These are phyloP conservation scores for Corylus heterophylla DNA, from an alignment of 306 rosid species.

Conservation along the genomic window DNA sequence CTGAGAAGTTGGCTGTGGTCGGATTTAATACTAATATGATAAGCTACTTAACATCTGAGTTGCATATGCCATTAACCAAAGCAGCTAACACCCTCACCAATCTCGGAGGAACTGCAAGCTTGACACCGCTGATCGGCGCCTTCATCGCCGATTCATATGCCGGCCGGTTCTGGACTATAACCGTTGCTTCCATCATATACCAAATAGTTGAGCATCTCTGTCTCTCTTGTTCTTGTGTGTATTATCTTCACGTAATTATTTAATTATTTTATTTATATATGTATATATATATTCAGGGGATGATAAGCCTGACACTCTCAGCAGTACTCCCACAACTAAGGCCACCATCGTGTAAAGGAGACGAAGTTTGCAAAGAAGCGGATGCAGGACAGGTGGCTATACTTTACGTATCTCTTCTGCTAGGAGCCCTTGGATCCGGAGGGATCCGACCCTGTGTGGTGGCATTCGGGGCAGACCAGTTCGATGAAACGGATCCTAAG, in stretches of 20 bases:
- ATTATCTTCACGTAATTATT: not conserved
- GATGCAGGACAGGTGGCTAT: constrained; percentile 56
- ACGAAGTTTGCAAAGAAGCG: constrained; percentile 64
- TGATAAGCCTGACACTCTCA: constrained; percentile 69
- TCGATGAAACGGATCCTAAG: constrained; percentile 71
- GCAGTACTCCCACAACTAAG: constrained; percentile 73
- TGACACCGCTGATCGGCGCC: constrained; percentile 93
- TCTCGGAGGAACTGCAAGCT: constrained; percentile 79
- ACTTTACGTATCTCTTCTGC: constrained; percentile 51
- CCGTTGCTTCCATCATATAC: constrained; percentile 70
- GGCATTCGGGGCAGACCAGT: constrained; percentile 94
- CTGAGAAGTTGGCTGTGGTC: constrained; percentile 95
- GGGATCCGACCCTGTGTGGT: constrained; percentile 98
- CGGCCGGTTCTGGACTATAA: constrained; percentile 85
- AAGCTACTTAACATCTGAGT: constrained; percentile 80
- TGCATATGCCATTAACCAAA: constrained; percentile 82
- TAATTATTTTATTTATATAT: not conserved
- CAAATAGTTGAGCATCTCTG: constrained; percentile 48
- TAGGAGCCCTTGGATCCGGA: constrained; percentile 79
- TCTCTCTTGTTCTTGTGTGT: not conserved
- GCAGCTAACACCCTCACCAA: constrained; percentile 92
- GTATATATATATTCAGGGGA: constrained; percentile 46
- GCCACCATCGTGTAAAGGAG: constrained; percentile 72
- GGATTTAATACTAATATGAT: constrained; percentile 83
- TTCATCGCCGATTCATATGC: constrained; percentile 74